Base-by-base conservation (phyloP, 768 basidiomycete species). In the Agrocybe praecox region DNA sequence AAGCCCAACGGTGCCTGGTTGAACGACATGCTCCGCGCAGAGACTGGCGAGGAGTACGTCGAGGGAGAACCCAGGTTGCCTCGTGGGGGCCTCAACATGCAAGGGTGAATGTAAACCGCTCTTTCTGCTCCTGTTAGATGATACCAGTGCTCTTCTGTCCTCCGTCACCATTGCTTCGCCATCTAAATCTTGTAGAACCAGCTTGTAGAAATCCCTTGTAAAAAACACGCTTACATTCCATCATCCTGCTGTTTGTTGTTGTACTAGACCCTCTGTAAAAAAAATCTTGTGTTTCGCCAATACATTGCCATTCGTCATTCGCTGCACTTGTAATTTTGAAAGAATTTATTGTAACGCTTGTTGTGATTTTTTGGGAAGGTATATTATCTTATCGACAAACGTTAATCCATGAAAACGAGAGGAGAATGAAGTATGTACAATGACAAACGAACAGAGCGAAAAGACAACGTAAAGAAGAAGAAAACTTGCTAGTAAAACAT, bases 1-100 rank as follows among this genome's bases (percentile, higher is more conserved):
- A 78, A 86, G 76, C 91, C 92, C 21, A 83, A 88, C 12, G 92
- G 92, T 36, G 87, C 87, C 47, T 94, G 92, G 92, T 71, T 94
- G 72, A 93, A 93, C 63, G 92, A 94, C 68, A 69, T 93, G 73
- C 71, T 90, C 62, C 81, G 92, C 26, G 79, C 83, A 64, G 91
- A 92, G 72, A 90, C 87, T 29, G 84, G 85, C 24, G 88, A 92
- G 69, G 77, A 74, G 12, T 93, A 93, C 69, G 69, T 71, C 47
- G 72, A 76, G 19, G 86, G 78, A 12, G 92, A 94, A 69, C 88
- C 92, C 19, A 83, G 78, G 68, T 72, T 94, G 57, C 92, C 92
- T 43, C 83, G 92, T 62, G 74, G 69, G 49, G 75, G 76, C 12
- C 69, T 89, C 60, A 72, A 86, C 52, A 76, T 90, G 69, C 84